Percentiles rank a stretch among this genome's conserved stretches.
Conservation (phyloP, 495 filamentous ascomycete genomes). For the Penicillium samsonianum region DNA sequence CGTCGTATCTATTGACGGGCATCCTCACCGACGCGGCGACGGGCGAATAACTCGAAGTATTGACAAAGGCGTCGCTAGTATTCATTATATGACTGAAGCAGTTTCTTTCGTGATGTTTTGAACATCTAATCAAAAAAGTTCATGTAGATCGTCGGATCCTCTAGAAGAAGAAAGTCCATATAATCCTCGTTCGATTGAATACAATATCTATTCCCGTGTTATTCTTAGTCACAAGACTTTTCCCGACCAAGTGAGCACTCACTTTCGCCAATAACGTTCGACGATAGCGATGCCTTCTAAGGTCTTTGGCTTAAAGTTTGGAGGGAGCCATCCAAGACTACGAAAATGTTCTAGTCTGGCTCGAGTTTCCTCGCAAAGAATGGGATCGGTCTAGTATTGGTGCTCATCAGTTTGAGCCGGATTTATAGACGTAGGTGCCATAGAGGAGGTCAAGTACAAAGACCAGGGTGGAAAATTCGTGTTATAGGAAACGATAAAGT, state of each 20-base stretch:
- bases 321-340: constrained; percentile 32
- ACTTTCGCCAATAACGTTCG: constrained; percentile 33
- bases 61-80: constrained; percentile 32
- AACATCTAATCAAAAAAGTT: constrained; percentile 39
- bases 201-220: constrained; percentile 30
- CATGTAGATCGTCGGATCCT: constrained; percentile 32
- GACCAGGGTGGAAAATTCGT: not conserved
- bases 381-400: constrained; percentile 35
- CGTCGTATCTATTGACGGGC: constrained; percentile 28
- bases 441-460: constrained; percentile 7
- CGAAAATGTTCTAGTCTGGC: constrained; percentile 33
- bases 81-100: constrained; percentile 32
- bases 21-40: constrained; percentile 19
- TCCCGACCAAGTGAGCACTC: constrained; percentile 11
- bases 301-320: constrained; percentile 33
- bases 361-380: constrained; percentile 36
- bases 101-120: constrained; percentile 28
- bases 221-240: constrained; percentile 7
- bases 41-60: constrained; percentile 31
- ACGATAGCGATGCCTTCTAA: constrained; percentile 29
- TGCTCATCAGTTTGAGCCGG: constrained; percentile 26
- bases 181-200: constrained; percentile 34
- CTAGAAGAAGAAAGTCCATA: constrained; percentile 27
- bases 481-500: constrained; percentile 5
- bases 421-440: constrained; percentile 18